Evolutionary conservation across 441 rosid species (phyloP).

Genomic region (Kokia cookei): DNA sequence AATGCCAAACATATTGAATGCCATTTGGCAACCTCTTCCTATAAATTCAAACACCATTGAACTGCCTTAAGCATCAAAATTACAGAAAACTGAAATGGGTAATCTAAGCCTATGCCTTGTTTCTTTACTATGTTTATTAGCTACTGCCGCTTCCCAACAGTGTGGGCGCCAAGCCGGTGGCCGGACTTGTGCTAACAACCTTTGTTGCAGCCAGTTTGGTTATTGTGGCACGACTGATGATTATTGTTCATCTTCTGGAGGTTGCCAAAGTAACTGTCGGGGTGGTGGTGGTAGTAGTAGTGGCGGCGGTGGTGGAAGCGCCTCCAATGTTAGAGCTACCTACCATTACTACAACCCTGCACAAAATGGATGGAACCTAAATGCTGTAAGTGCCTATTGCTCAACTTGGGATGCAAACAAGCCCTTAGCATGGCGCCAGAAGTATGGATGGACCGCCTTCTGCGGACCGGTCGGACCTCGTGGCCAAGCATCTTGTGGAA

Average conservation of each 20-base stretch:
- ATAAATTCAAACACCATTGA: neutral
- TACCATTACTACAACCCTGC: constrained; percentile 42
- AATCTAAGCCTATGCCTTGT: neutral
- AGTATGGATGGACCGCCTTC: constrained; percentile 63
- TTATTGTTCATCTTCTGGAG: neutral
- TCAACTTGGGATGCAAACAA: constrained; percentile 51
- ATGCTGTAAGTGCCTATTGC: constrained; percentile 37
- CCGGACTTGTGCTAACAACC: constrained; percentile 3
- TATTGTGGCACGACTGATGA: constrained; percentile 3
- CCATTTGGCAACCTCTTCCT: neutral
- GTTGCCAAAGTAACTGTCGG: constrained; percentile 5
- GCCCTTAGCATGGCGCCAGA: constrained; percentile 40
- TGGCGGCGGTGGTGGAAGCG: constrained; percentile 21
- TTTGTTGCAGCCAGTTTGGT: constrained; percentile 9
- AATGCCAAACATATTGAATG: neutral
- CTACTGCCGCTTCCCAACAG: neutral
- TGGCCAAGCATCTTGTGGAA: constrained; percentile 44
- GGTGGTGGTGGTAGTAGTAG: constrained; percentile 2
- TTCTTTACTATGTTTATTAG: neutral
- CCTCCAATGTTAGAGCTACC: constrained; percentile 40
- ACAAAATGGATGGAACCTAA: constrained; percentile 37
- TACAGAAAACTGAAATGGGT: neutral
- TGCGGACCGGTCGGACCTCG: constrained; percentile 40
- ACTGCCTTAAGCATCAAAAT: neutral
- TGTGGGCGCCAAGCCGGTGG: constrained; percentile 9